These are phyloP conservation scores for Citrus inodora DNA, from an alignment of 345 rosid species.

Conservation along the genomic window DNA sequence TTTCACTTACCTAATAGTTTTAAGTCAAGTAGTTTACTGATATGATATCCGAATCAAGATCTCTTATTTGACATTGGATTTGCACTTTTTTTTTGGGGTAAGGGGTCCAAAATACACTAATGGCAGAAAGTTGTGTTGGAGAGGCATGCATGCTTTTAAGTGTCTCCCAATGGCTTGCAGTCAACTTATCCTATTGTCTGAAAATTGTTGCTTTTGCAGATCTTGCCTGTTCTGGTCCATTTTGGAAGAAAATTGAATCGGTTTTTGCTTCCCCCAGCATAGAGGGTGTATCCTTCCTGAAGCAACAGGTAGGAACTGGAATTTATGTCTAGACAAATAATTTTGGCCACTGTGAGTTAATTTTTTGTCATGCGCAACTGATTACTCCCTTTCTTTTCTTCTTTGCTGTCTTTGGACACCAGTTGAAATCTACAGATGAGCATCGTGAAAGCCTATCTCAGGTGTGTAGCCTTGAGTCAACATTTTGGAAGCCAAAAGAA, in stretches of 20 bases:
- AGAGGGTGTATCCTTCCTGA: constrained; percentile 38
- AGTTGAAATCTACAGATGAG: constrained; percentile 28
- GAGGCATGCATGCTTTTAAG: background rate
- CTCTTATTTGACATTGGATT: no score
- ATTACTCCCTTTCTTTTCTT: background rate
- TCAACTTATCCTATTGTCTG: background rate
- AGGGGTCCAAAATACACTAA: background rate
- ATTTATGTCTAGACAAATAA: background rate
- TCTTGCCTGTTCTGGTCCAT: constrained; percentile 38
- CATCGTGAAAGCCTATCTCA: constrained; percentile 21
- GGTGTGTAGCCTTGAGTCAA: constrained; percentile 8
- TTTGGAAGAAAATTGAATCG: constrained; percentile 53
- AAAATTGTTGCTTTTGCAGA: constrained; percentile 29
- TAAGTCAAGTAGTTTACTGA: no score
- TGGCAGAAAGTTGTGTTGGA: background rate
- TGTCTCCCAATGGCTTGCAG: background rate
- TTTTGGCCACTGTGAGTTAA: background rate
- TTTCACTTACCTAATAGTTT: no score
- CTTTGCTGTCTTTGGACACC: constrained; percentile 13
- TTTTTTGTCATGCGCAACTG: background rate
- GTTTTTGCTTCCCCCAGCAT: constrained; percentile 33
- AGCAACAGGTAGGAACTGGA: constrained; percentile 39
- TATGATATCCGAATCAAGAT: no score
- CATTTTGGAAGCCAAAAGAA: constrained; percentile 6
- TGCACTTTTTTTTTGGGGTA: no score